Base-by-base conservation (phyloP, 2,329 filamentous ascomycete species). In the Chaetothyriales sp. region DNA sequence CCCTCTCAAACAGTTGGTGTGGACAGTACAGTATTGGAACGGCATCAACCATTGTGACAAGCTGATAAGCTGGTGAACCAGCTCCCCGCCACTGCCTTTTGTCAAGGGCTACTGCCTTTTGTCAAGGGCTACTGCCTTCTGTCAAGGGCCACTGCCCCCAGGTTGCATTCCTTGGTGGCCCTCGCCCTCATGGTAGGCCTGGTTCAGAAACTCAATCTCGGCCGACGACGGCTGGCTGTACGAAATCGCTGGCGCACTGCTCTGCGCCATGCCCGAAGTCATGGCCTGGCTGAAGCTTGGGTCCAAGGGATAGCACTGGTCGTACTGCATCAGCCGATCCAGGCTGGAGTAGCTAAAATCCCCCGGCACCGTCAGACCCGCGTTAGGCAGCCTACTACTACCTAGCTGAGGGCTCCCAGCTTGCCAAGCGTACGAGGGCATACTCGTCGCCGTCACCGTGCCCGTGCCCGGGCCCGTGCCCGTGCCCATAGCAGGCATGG, bases 151-250 rank as follows among this genome's bases (percentile, higher is more conserved):
- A 15, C 33, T 40, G 10, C 13, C 15, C 10, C 33, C 10, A 40
- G 33, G 13, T 40, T 9, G 33, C 33, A 40, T 15, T 5, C 33
- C 33, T 15, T 37, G 44, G 6, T 54, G 52, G 44, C 50, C 48
- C 28, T 54, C 53, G n/a, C 52, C 49, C n/a, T 56, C 51, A 22
- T 61, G 59, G 45, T 55, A 57, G 18, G 46, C 58, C 44, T 49
- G 55, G 19, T 29, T 56, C 55, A 62, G 54, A 49, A 61, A 62
- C 29, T 59, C 58, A 44, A 62, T 55, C 49, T 60, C 60, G 10
- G 58, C 50, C 44, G 53, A 56, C 5, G 46, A 55, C n/a, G 52
- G 47, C 10, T 40, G 18, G 37, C 18, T 20, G 18, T 29, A 18
- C 40, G 18, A 47, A 44, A 51, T 53, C 5, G 25, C 37, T 28